Percentiles rank a stretch among this genome's conserved stretches.
Conservation (phyloP, 202 grass and related monocot species). For the Musa balbisiana region DNA sequence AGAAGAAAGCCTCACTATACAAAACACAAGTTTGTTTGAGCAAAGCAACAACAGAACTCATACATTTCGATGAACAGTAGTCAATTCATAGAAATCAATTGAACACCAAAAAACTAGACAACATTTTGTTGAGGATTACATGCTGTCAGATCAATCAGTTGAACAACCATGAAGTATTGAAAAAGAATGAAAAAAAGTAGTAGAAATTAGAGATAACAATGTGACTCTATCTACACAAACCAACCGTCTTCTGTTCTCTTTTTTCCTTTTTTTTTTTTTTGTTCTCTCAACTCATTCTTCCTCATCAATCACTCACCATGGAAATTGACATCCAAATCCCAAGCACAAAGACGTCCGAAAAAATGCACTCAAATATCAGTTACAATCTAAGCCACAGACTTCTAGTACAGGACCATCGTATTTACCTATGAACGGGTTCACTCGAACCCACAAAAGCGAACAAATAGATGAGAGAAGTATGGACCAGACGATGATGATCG, state of each 20-base stretch:
- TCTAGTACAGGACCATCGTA: conserved; percentile 40
- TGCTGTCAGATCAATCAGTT: not conserved
- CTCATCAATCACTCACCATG: not conserved
- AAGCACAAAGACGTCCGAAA: too few species aligned
- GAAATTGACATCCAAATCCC: not conserved
- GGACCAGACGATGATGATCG: conserved; percentile 15
- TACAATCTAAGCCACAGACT: conserved; percentile 38
- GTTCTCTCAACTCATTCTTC: not conserved
- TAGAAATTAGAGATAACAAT: not conserved
- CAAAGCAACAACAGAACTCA: too few species aligned
- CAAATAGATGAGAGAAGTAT: conserved; percentile 22
- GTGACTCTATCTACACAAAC: not conserved
- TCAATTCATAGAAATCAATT: not conserved
- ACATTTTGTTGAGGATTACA: not conserved
- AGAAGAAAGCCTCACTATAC: not conserved
- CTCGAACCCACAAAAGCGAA: conserved; percentile 27
- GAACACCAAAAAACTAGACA: not conserved
- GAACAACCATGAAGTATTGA: not conserved
- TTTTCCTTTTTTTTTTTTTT: not conserved
- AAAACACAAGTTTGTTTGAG: not conserved
- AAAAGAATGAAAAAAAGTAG: conserved; percentile 6
- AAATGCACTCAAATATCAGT: not conserved
- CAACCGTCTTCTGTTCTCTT: not conserved
- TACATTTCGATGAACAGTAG: too few species aligned
- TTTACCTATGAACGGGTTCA: conserved; percentile 40